These are phyloP conservation scores for Coemansia sp. DNA, from an alignment of 371 early-diverging fungal species.

Conservation along the genomic window DNA sequence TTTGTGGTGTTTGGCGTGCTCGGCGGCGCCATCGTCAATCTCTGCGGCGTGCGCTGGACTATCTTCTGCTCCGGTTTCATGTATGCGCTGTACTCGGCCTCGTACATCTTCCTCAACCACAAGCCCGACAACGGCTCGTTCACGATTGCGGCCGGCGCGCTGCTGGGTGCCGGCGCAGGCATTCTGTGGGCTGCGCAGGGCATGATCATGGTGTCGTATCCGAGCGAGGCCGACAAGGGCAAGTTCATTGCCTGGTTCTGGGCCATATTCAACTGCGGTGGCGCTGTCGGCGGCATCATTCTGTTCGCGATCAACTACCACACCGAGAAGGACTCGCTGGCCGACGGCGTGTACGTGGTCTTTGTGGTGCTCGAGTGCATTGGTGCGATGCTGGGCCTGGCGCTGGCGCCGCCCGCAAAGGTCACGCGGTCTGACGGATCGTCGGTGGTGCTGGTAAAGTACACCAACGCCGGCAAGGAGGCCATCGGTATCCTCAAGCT, in stretches of 20 bases:
- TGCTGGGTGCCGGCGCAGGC: slow-evolving; percentile 57
- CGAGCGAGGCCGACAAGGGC: slow-evolving; percentile 73
- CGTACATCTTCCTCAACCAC: slow-evolving; percentile 53
- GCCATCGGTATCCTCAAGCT: slow-evolving; percentile 58
- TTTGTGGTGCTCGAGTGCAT: slow-evolving; percentile 66
- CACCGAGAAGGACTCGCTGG: slow-evolving; percentile 51
- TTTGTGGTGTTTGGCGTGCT: slow-evolving; percentile 68
- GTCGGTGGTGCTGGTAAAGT: slow-evolving; percentile 55
- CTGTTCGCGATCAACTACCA: slow-evolving; percentile 65
- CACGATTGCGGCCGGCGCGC: slow-evolving; percentile 62
- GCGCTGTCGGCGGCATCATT: slow-evolving; percentile 73
- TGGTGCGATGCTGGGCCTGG: slow-evolving; percentile 58
- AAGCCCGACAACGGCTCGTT: slow-evolving; percentile 39
- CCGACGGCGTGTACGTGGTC: slow-evolving; percentile 63
- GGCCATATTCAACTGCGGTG: slow-evolving; percentile 80
- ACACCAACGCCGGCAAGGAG: slow-evolving; percentile 59
- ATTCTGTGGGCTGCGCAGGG: slow-evolving; percentile 75
- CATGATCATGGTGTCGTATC: slow-evolving; percentile 80
- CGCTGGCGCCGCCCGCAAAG: slow-evolving; percentile 58
- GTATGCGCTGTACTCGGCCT: slow-evolving; percentile 57
- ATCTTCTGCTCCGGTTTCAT: too few species aligned
- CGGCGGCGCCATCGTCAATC: slow-evolving; percentile 55
- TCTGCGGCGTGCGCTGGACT: slow-evolving; percentile 55
- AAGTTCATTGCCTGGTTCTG: slow-evolving; percentile 78
- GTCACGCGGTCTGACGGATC: slow-evolving; percentile 66